Evolutionary conservation across 176 grass and related monocot genomes (phyloP).

Genomic region (Microstegium vimineum): DNA sequence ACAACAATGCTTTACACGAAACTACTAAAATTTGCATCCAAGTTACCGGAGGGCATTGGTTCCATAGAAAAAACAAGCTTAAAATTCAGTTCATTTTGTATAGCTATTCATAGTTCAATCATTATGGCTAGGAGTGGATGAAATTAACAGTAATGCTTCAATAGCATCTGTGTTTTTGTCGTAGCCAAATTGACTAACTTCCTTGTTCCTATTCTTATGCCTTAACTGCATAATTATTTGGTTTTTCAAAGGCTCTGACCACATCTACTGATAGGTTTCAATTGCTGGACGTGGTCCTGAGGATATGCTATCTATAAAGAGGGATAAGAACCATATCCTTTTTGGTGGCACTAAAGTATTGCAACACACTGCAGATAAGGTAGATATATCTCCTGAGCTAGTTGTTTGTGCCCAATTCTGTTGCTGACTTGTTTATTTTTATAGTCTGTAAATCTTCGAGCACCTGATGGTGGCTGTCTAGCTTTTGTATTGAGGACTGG

Average conservation of each 20-base stretch:
- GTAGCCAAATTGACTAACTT: neutral
- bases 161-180: neutral
- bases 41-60: neutral
- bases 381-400: constrained; percentile 25
- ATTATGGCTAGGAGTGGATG: neutral
- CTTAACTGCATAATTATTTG: neutral
- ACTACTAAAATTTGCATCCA: neutral
- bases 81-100: constrained; percentile 2
- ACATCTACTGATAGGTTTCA: constrained; percentile 64
- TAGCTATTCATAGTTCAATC: neutral
- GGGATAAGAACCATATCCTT: constrained; percentile 95
- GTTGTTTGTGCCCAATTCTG: neutral
- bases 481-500: constrained; percentile 95
- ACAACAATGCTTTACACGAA: neutral
- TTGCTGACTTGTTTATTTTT: too few species aligned
- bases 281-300: constrained; percentile 57
- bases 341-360: constrained; percentile 99
- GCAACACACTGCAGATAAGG: constrained; percentile 97
- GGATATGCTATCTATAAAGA: constrained; percentile 88
- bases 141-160: constrained; percentile 13
- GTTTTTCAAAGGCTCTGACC: constrained; percentile 12
- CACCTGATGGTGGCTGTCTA: constrained; percentile 88
- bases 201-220: neutral
- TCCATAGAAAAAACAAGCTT: neutral
- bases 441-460: constrained; percentile 66